Conservation (phyloP, 768 basidiomycete species). For the Astraeus odoratus region DNA sequence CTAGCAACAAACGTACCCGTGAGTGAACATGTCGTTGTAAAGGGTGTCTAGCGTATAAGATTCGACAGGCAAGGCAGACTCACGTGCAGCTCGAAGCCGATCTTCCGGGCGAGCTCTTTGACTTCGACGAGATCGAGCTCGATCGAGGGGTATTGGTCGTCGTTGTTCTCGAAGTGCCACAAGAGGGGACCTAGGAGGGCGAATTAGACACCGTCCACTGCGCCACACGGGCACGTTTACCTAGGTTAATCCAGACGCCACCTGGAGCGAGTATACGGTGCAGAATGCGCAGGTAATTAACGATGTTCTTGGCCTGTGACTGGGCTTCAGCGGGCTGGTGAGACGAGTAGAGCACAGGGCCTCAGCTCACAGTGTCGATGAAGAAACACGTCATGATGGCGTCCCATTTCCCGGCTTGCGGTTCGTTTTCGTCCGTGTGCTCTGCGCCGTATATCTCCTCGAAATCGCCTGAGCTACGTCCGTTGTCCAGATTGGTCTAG, state of each 20-base stretch:
- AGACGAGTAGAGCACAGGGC: slow-evolving; percentile 16
- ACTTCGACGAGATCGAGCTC: slow-evolving; percentile 90
- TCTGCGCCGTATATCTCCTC: slow-evolving; percentile 78
- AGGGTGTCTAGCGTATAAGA: neutral
- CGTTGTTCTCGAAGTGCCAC: slow-evolving; percentile 98
- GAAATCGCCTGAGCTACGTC: slow-evolving; percentile 61
- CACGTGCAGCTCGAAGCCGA: slow-evolving; percentile 83
- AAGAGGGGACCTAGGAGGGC: slow-evolving; percentile 89
- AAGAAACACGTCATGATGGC: slow-evolving; percentile 94
- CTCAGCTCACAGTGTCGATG: slow-evolving; percentile 95
- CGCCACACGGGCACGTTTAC: no score
- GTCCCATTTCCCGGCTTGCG: slow-evolving; percentile 78
- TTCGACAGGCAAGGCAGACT: slow-evolving; percentile 18
- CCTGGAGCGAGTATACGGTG: slow-evolving; percentile 76
- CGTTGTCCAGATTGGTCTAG: neutral
- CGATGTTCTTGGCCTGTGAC: slow-evolving; percentile 78
- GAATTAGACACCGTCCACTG: no score
- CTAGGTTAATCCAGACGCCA: slow-evolving; percentile 90
- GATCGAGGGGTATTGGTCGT: slow-evolving; percentile 69
- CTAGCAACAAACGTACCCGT: slow-evolving; percentile 44
- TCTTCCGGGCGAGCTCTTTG: slow-evolving; percentile 58
- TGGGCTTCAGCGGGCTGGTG: no score
- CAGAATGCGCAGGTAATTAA: slow-evolving; percentile 85
- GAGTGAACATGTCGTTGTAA: neutral
- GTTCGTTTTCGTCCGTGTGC: slow-evolving; percentile 46